These are phyloP conservation scores for Microdochium bolleyi DNA, from an alignment of 2,329 filamentous ascomycete genomes.

Conservation along the genomic window DNA sequence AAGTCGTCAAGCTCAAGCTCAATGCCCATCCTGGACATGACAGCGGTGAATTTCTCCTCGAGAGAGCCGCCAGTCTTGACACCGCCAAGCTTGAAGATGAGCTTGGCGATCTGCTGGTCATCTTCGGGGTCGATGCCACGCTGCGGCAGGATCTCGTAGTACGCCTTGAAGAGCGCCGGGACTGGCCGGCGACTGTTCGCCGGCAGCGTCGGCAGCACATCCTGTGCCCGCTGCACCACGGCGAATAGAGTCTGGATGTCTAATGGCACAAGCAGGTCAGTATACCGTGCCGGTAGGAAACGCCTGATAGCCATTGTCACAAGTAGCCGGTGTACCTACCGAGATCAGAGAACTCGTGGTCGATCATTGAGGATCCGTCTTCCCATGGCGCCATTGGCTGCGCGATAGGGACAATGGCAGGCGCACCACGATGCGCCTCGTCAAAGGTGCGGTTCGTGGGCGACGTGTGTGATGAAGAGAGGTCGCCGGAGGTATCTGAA, in stretches of 20 bases:
- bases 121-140: conserved; percentile 64
- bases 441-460: neutral
- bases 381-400: neutral
- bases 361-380: neutral
- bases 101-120: conserved; percentile 67
- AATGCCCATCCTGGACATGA: conserved; percentile 32
- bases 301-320: neutral
- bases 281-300: neutral
- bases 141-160: conserved; percentile 66
- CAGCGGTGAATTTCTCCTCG: conserved; percentile 60
- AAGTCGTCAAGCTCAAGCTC: neutral
- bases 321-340: neutral
- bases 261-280: conserved; percentile 6
- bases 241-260: conserved; percentile 74
- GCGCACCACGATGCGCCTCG: neutral
- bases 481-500: neutral
- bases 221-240: conserved; percentile 66
- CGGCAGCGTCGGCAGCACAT: conserved; percentile 46
- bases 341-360: neutral
- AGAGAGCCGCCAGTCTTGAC: conserved; percentile 49
- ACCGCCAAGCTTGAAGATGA: conserved; percentile 72
- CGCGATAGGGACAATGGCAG: neutral
- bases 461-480: neutral
- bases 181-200: conserved; percentile 61
- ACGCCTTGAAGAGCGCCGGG: conserved; percentile 72